These are phyloP conservation scores for Naganishia sp. DNA, from an alignment of 1,284 basidiomycete genomes.

Conservation along the genomic window DNA sequence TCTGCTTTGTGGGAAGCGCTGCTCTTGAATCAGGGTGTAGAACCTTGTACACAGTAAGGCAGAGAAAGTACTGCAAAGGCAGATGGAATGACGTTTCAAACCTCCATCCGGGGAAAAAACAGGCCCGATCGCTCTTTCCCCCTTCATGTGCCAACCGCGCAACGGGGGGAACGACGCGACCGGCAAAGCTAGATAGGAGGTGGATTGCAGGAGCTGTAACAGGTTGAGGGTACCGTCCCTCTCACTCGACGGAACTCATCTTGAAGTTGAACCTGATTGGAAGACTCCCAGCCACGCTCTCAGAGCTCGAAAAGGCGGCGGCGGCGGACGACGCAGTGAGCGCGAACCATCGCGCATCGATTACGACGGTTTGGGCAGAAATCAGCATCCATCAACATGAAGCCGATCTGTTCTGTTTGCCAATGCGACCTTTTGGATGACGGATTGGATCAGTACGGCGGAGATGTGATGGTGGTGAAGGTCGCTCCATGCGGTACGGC, in stretches of 20 bases:
- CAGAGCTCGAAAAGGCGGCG: too few species aligned
- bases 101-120: background rate
- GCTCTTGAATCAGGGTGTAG: too few species aligned
- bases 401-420: constrained; percentile 22
- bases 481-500: constrained; percentile 16
- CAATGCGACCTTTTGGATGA: constrained; percentile 5
- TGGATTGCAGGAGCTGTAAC: background rate
- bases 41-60: too few species aligned
- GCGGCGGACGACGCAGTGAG: too few species aligned
- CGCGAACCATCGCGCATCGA: too few species aligned
- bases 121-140: background rate
- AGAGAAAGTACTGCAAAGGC: too few species aligned
- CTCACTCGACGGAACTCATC: background rate
- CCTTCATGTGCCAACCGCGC: background rate
- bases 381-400: background rate
- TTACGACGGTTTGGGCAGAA: too few species aligned
- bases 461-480: background rate
- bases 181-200: background rate
- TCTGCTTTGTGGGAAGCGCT: too few species aligned
- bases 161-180: too few species aligned
- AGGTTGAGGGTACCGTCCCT: too few species aligned
- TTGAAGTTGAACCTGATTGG: background rate
- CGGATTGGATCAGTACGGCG: constrained; percentile 14
- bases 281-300: too few species aligned
- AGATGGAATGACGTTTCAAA: constrained; percentile 3